These are phyloP conservation scores for Plantago ovata DNA, from an alignment of 257 asterid species.

Conservation along the genomic window DNA sequence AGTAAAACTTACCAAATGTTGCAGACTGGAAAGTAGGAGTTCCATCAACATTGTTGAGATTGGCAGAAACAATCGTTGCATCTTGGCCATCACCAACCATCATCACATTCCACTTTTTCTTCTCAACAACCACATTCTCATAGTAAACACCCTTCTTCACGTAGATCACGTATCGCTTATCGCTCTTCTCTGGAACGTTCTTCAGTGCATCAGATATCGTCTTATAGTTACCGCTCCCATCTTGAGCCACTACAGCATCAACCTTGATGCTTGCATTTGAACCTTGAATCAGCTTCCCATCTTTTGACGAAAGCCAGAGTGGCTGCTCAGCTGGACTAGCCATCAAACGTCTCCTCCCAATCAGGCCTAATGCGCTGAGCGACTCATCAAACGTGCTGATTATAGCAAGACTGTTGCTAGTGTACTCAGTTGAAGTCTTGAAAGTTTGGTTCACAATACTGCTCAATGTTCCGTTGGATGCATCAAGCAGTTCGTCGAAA, in stretches of 20 bases:
- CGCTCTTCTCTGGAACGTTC: constrained; percentile 11
- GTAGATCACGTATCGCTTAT: constrained; percentile 2
- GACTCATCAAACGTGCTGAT: constrained; percentile 26
- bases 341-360: constrained; percentile 32
- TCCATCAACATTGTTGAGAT: constrained; percentile 18
- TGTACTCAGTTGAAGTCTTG: constrained; percentile 31
- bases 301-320: constrained; percentile 26
- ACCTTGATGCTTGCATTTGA: constrained; percentile 9
- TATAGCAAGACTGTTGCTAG: constrained; percentile 46
- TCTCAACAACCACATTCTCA: constrained; percentile 21
- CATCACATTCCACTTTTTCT: constrained; percentile 22
- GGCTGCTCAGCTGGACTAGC: neutral
- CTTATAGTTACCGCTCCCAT: constrained; percentile 15
- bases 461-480: constrained; percentile 14
- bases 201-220: constrained; percentile 14
- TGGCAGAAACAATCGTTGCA: constrained; percentile 14
- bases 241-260: constrained; percentile 22
- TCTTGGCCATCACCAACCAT: constrained; percentile 15
- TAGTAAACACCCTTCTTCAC: constrained; percentile 19
- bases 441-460: constrained; percentile 11
- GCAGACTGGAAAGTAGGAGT: constrained; percentile 25
- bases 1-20: constrained; percentile 13
- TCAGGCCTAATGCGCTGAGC: constrained; percentile 9
- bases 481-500: constrained; percentile 28
- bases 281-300: constrained; percentile 3